Evolutionary conservation across 1,284 basidiomycete genomes (phyloP), one percentile per base, ranked within the genome.

Genomic region (Laetiporus sulphureus): DNA sequence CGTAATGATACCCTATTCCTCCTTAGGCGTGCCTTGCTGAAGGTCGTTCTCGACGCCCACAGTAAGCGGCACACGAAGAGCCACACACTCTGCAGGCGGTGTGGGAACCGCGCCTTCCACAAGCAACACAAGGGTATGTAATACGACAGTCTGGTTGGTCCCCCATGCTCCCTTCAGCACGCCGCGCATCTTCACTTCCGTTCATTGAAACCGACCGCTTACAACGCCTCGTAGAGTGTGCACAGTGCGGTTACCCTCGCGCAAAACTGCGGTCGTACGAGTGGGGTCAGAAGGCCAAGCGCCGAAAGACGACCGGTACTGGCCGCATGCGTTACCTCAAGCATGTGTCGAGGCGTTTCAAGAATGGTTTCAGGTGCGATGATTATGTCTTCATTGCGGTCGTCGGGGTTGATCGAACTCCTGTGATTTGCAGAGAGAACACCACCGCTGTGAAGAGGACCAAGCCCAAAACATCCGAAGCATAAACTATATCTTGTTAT

Each of bases 31-130:
- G 8, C 5, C 38, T 32, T 32, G 13, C 40, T 39, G 18, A 47
- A 29, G 39, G 36, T 41, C 39, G 32, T 27, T 40, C 40, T 39
- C 35, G 4, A 19, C 11, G 3, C 29, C 33, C 55, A 52, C 68
- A 91, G 91, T 91, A 94, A 94, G 78, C 79, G 89, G 67, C 94
- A 96, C 84, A 91, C 91, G 61, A 99, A 99, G 80, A 86, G 91
- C 62, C 95, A 98, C 82, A 96, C 93, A 49, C 81, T 95, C 60
- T 96, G 92, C 79, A 79, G 91, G 64, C 88, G 93, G 62, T 97
- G 93, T 73, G 91, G 91, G 57, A 77, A 81, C 67, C 83, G 92
- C 51, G 77, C 91, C 32, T 93, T 96, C 79, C 94, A 97, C 82
- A 85, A 82, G 70, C 94, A 97, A 73, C 88, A 97, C 78, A 92